A percentile compares a stretch with the other conserved stretches of the same genome.
phyloP scores from a whole-genome alignment of 23 red algal species.

The Pyropia haitanensis region DNA sequence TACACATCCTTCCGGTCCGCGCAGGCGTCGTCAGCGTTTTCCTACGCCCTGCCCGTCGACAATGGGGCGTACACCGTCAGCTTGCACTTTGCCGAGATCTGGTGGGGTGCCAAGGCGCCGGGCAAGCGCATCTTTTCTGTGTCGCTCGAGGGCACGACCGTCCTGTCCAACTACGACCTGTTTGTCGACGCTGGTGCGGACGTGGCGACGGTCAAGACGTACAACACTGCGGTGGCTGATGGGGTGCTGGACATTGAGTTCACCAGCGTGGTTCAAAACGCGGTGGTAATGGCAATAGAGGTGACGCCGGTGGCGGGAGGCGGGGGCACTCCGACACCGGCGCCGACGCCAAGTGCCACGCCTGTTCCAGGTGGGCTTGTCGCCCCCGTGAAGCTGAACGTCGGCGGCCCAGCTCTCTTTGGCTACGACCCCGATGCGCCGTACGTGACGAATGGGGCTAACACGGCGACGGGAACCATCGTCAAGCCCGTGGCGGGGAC shows the following conservation, averaged over 20 bases:
- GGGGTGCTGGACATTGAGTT: constrained; percentile 13
- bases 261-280: background rate
- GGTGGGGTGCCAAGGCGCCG: background rate
- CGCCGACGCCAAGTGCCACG: too few species aligned
- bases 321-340: too few species aligned
- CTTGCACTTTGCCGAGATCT: constrained; percentile 34
- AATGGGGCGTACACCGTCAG: constrained; percentile 13
- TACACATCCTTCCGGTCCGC: too few species aligned
- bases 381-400: too few species aligned
- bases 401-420: too few species aligned
- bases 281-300: too few species aligned
- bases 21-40: background rate
- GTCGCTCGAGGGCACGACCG: constrained; percentile 9
- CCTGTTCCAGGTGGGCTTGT: too few species aligned
- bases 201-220: constrained; percentile 9
- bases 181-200: constrained; percentile 25
- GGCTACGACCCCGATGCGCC: too few species aligned
- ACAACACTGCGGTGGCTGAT: constrained; percentile 11
- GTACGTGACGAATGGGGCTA: too few species aligned
- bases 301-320: too few species aligned
- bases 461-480: too few species aligned
- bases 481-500: too few species aligned
- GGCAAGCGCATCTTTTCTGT: constrained; percentile 19
- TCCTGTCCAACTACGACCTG: constrained; percentile 18
- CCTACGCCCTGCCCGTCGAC: constrained; percentile 16